Evolutionary conservation across 495 filamentous ascomycete genomes (phyloP), one percentile per base, ranked within the genome.

Genomic region (Arthonia radiata): DNA sequence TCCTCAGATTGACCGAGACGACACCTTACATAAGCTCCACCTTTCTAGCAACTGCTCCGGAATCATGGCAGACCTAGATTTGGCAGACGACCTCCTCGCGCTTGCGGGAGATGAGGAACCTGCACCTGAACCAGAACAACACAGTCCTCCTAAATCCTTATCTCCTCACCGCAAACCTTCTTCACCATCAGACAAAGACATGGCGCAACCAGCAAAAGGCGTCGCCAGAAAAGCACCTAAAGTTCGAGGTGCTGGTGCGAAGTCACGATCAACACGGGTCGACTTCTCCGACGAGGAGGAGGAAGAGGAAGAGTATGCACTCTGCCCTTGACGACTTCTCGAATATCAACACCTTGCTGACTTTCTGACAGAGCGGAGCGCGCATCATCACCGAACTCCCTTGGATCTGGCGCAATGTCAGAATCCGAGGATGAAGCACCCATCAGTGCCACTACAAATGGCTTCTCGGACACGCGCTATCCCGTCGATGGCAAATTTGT

Each of bases 401-500:
- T 77, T 28, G 59, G 71, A 35, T 90, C 79, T 15, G 80, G 70
- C 8, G 67, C 75, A 2, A 90, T 91, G 78, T 76, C 76, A 27
- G 82, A 90, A 41, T 89, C 79, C 13, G 74, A 81, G 31, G 75
- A 72, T 19, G 62, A 61, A 0, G 71, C 75, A 30, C 53, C 59
- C 15, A 45, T 55, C n/a, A 51, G 49, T 19, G 61, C 48, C 19
- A 48, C 50, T n/a, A 49, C 48, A 10, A 47, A 43, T 17, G 49
- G 51, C 17, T 55, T 56, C 18, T 61, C 67, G 27, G 54, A 61
- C 8, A 56, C 60, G 3, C 66, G 76, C 17, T 94, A 80, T 39
- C 80, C 86, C 0, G 57, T 92, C 33, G 89, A 94, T 23, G 80
- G 80, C 26, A 69, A 81, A 16, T 94, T 80, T 52, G 61, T 64